Base-by-base conservation (phyloP, 768 basidiomycete species). In the Inosperma sp. region DNA sequence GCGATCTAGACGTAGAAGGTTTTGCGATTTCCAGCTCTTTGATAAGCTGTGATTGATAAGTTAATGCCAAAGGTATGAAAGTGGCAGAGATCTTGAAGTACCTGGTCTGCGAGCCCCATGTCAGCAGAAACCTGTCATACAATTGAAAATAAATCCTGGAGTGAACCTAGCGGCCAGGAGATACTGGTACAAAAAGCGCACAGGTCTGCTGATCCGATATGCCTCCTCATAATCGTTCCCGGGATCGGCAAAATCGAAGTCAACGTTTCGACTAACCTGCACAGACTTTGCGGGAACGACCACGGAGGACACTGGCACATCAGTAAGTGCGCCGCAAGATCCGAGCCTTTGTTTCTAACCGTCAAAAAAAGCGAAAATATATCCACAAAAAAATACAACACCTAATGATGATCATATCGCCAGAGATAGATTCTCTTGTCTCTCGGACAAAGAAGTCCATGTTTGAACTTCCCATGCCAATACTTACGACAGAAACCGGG, bases 361-460 rank as follows among this genome's bases (percentile, higher is more conserved):
- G 35, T 51, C 25, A 25, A 42, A 13, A 13, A 22, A 37, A n/a
- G n/a, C n/a, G n/a, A n/a, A 50, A 26, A 39, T 41, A 52, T 23
- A 26, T 29, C 43, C 46, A 41, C 7, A 9, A 16, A n/a, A 3
- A 27, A 37, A 31, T 37, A 23, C 48, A 31, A 34, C 64, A 77
- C 78, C 79, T 76, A 59, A 81, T 65, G 40, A 79, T 65, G 51
- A 64, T 64, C 71, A 81, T 72, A 62, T 81, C 79, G 13, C 88
- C 88, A 52, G 65, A 73, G 31, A 88, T 64, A 57, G 83, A 83
- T 65, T 90, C 89, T 54, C 88, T 76, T 21, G 78, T 80, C 68
- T 92, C 88, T 55, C 88, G 79, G 17, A 92, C 78, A 63, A 91
- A 88, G 68, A 91, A 92, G 65, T 92, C 89, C 70, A 83, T 84